Conservation (phyloP, 176 grass and related monocot species). For the Triticum aestivum region IWGSC_CS_RefSeq_v2.1 NC_057813.1:687730185-687730684, state of each 20-base stretch:
- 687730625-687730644: not conserved
- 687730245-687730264: no score
- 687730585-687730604: not conserved
- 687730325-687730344: not conserved
- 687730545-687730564: not conserved
- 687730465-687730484: not conserved
- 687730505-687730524: not conserved
- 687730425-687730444: not conserved
- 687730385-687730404: not conserved
- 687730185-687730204: no score
- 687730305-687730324: no score
- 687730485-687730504: not conserved
- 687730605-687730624: not conserved
- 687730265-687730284: no score
- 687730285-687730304: no score
- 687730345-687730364: not conserved
- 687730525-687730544: not conserved
- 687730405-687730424: not conserved
- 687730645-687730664: not conserved
- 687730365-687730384: not conserved
- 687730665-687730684: not conserved
- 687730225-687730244: no score
- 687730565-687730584: not conserved
- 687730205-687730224: no score
- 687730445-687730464: not conserved